Evolutionary conservation across 768 basidiomycete genomes (phyloP).

Genomic region (Suillus spraguei): DNA sequence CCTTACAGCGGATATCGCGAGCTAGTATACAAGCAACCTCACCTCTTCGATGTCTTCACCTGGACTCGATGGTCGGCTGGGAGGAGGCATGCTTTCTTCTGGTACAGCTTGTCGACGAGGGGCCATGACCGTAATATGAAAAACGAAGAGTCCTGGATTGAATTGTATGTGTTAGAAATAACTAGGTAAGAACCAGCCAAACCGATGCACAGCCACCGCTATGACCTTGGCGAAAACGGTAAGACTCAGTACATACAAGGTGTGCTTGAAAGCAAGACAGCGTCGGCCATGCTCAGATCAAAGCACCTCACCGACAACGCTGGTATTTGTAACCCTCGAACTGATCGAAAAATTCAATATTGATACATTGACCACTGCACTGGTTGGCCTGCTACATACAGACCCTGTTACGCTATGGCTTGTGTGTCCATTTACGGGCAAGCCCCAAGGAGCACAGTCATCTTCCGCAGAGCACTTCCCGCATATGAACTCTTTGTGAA

Average conservation of each 20-base stretch:
- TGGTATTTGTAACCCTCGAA: not conserved
- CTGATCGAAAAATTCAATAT: not conserved
- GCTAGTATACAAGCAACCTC: constrained; percentile 6
- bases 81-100: constrained; percentile 30
- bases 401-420: no score
- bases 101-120: constrained; percentile 30
- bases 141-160: not conserved
- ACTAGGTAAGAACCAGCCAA: not conserved
- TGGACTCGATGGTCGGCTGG: constrained; percentile 30
- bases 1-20: not conserved
- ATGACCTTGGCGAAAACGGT: not conserved
- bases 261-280: not conserved
- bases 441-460: constrained; percentile 42
- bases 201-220: not conserved
- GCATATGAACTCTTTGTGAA: constrained; percentile 50
- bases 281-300: not conserved
- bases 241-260: not conserved
- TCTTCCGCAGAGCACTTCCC: constrained; percentile 51
- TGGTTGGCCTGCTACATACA: not conserved
- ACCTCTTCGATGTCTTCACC: constrained; percentile 48
- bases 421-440: constrained; percentile 20
- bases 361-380: not conserved
- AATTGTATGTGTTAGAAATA: not conserved
- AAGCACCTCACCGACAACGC: not conserved
- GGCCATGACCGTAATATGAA: constrained; percentile 20